phyloP scores from a whole-genome alignment of 177 flowering plant genomes.

The Tripterygium wilfordii region DNA sequence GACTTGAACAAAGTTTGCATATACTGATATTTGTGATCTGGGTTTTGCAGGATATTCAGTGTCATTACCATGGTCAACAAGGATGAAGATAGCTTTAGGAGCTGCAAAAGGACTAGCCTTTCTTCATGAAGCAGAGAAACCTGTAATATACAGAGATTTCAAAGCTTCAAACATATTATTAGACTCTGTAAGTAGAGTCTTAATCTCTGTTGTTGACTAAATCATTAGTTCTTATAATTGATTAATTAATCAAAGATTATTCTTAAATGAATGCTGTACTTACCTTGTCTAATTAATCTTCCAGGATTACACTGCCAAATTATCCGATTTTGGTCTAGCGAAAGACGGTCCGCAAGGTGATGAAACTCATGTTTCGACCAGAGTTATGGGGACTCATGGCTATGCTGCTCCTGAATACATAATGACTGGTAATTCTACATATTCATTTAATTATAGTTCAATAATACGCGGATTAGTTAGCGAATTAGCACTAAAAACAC shows the following conservation, averaged over 20 bases:
- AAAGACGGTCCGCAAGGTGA: conserved; percentile 81
- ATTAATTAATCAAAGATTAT: neutral
- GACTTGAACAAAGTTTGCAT: too few species aligned
- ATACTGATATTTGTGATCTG: too few species aligned
- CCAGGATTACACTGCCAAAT: conserved; percentile 64
- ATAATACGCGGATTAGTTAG: too few species aligned
- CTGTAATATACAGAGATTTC: conserved; percentile 61
- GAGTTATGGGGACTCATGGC: conserved; percentile 77
- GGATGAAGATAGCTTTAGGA: conserved; percentile 68
- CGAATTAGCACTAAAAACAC: too few species aligned
- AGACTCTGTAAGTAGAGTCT: conserved; percentile 43
- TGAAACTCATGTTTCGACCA: conserved; percentile 66
- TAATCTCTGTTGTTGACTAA: too few species aligned
- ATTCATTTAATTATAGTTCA: too few species aligned
- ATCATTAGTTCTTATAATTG: too few species aligned
- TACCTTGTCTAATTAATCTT: neutral
- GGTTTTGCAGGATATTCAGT: conserved; percentile 46
- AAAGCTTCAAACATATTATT: conserved; percentile 73
- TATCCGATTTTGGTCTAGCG: conserved; percentile 71
- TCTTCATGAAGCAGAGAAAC: conserved; percentile 67
- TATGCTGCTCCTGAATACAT: conserved; percentile 78
- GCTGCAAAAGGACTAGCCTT: conserved; percentile 58
- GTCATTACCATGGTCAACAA: conserved; percentile 59
- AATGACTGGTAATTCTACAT: conserved; percentile 50
- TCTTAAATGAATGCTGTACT: neutral